Conservation (phyloP, 257 asterid species). For the Cynanchum wilfordii region DNA sequence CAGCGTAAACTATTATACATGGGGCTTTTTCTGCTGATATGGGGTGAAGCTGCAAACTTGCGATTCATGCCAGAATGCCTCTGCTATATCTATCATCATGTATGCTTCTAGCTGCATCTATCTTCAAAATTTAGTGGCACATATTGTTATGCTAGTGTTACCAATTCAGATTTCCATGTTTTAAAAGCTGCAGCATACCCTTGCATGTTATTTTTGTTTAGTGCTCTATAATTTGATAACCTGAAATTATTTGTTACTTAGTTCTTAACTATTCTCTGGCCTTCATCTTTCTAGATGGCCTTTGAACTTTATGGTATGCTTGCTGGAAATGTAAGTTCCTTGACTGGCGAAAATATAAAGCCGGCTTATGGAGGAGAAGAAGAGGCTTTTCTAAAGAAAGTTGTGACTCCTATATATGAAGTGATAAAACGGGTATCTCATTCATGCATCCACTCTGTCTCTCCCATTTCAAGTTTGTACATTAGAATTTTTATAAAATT, state of each 20-base stretch:
- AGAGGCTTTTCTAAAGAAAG: constrained; percentile 85
- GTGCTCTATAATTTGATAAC: not conserved
- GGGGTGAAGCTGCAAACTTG: constrained; percentile 99
- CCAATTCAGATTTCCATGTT: not conserved
- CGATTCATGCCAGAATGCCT: constrained; percentile 99
- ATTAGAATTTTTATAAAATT: constrained; percentile 12
- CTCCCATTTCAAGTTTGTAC: not conserved
- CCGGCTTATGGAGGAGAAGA: constrained; percentile 99
- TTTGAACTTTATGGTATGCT: constrained; percentile 98
- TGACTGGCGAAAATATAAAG: constrained; percentile 97
- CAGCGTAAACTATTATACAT: constrained; percentile 89
- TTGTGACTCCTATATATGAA: constrained; percentile 93
- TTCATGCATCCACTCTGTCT: constrained; percentile 9
- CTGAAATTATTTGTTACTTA: not conserved
- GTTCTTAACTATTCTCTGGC: constrained; percentile 5
- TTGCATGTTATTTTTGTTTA: not conserved
- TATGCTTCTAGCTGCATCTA: constrained; percentile 36
- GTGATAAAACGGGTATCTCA: constrained; percentile 83
- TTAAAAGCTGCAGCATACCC: not conserved
- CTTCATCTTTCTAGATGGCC: constrained; percentile 62
- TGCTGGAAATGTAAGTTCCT: constrained; percentile 96
- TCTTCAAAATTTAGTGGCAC: not conserved
- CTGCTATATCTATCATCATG: constrained; percentile 96
- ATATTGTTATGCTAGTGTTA: not conserved
- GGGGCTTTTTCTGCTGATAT: constrained; percentile 90